These are phyloP conservation scores for Termitomyces sp. DNA, from an alignment of 768 basidiomycete species.

Conservation along the genomic window DNA sequence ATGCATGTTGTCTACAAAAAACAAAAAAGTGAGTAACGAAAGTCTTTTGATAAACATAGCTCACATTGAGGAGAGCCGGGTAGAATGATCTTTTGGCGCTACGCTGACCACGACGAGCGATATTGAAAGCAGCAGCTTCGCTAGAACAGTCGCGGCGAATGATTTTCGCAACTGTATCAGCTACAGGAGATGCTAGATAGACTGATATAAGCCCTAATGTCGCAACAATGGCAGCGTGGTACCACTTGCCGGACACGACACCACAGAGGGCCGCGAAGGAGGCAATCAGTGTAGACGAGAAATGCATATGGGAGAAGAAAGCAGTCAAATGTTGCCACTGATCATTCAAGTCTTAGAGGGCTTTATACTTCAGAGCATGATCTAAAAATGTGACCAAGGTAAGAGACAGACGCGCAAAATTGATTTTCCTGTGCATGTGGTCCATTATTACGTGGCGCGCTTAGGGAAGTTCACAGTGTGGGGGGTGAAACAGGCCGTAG, in stretches of 20 bases:
- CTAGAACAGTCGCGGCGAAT: conserved; percentile 11
- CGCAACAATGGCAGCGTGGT: too few species aligned
- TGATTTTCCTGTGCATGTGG: neutral
- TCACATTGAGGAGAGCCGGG: conserved; percentile 11
- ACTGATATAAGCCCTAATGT: neutral
- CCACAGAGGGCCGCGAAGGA: neutral
- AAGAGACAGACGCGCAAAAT: too few species aligned
- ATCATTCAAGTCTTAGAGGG: neutral
- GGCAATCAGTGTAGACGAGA: neutral
- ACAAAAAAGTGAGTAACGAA: neutral
- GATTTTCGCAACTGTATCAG: conserved; percentile 1
- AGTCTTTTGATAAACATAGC: neutral
- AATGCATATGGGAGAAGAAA: neutral
- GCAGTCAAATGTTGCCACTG: neutral
- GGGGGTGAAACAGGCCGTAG: neutral
- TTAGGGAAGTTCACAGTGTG: neutral
- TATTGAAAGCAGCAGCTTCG: conserved; percentile 12
- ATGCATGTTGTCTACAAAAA: conserved; percentile 14
- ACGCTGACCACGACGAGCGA: conserved; percentile 12
- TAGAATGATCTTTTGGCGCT: conserved; percentile 11
- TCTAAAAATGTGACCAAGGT: neutral
- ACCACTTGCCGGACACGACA: neutral
- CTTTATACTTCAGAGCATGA: neutral
- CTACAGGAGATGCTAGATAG: neutral
- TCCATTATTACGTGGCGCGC: neutral